Conservation (phyloP, 2,329 filamentous ascomycete genomes). For the Aspergillus niger region DNA sequence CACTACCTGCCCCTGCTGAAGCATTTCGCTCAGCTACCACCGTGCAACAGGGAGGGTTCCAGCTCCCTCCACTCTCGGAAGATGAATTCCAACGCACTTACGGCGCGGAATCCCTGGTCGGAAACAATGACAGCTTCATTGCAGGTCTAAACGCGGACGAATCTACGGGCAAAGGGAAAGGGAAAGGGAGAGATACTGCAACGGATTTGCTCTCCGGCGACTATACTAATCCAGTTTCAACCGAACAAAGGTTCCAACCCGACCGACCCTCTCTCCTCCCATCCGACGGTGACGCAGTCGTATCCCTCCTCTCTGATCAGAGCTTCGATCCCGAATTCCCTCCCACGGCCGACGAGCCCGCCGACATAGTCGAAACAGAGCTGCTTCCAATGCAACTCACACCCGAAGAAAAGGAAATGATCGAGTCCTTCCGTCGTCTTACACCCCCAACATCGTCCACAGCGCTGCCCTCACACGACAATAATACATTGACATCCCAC, state of each 20-base stretch:
- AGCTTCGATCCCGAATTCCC: slow-evolving; percentile 36
- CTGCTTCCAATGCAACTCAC: slow-evolving; percentile 26
- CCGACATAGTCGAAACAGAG: slow-evolving; percentile 27
- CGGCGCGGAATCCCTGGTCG: slow-evolving; percentile 8
- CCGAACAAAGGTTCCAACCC: background rate
- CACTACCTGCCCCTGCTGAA: slow-evolving; percentile 10
- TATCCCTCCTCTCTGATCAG: slow-evolving; percentile 40
- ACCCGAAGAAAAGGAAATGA: slow-evolving; percentile 28
- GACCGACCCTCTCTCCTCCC: slow-evolving; percentile 8
- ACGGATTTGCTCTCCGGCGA: background rate
- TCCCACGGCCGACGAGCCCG: slow-evolving; percentile 25
- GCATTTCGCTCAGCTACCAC: slow-evolving; percentile 27
- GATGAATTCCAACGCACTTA: slow-evolving; percentile 28
- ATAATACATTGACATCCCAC: slow-evolving; percentile 25
- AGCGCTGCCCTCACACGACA: slow-evolving; percentile 10
- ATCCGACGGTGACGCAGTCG: slow-evolving; percentile 46
- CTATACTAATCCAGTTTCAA: background rate
- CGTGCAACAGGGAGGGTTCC: slow-evolving; percentile 19
- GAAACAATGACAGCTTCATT: background rate
- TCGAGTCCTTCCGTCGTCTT: slow-evolving; percentile 37
- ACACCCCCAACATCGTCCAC: slow-evolving; percentile 10
- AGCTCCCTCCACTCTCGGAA: slow-evolving; percentile 21
- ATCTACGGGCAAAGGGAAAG: slow-evolving; percentile 17
- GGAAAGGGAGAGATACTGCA: slow-evolving; percentile 13
- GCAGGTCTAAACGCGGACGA: background rate